Base-by-base conservation (phyloP, 371 early-diverging fungal genomes). In the Mycotypha africana region DNA sequence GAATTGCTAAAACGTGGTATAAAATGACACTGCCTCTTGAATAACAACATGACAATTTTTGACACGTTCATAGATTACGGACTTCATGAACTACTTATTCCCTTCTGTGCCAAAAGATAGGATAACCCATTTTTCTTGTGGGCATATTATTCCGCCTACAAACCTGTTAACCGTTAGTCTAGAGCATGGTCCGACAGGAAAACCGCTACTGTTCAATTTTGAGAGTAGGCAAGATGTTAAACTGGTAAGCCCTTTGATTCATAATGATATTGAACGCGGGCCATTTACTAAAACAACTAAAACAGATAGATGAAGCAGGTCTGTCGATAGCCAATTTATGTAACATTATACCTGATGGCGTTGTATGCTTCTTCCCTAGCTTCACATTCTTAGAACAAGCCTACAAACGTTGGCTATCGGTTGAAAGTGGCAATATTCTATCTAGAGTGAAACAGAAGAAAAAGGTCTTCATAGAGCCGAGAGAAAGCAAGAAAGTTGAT, bases 321-420 rank as follows among this genome's bases (percentile, higher is more conserved):
- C 74, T 74, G 21, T 61, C 80, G 0, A 55, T 98, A 35, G 72
- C 79, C 2, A 90, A 92, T 41, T 48, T 96, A 4, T 77, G 82
- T 40, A 79, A 77, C 41, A 76, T 89, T 12, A 83, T 95, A n/a
- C 97, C 97, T 0, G 91, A 86, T 49, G 99, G 99, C 3, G 69
- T 97, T 5, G 94, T 98, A 0, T 86, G 86, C 32, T 98, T 98
- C 54, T 93, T 99, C 54, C 84, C 93, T 0, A 94, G 95, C 2
- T 97, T 95, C 50, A 56, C 81, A 3, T 89, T 88, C 52, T 76
- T 99, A 61, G 89, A 93, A 7, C 55, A 64, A 25, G 78, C 90
- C 9, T 52, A 65, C 22, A 45, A 55, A 1, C 56, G 73, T 10
- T 93, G 91, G 91, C 30, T 21, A 6, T 40, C 50, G 5, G 16